A percentile compares a stretch with the other conserved stretches of the same genome.
These are phyloP conservation scores for Allium fistulosum DNA, from an alignment of 106 monocot genomes.

Conservation along the genomic window DNA sequence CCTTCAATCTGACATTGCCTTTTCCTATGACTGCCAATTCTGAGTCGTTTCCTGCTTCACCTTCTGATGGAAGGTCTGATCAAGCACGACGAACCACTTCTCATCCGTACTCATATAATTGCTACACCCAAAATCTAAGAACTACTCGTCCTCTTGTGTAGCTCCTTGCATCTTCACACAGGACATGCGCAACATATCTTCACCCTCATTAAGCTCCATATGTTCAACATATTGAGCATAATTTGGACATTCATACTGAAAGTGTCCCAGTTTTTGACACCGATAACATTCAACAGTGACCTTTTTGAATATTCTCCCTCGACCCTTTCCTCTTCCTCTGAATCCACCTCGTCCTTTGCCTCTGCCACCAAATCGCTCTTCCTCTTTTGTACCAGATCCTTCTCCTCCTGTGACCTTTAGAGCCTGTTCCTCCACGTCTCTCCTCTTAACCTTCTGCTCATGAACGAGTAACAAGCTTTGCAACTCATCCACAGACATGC, in stretches of 20 bases:
- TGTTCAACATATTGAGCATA: slow-evolving; percentile 4
- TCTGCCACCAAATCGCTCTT: not conserved
- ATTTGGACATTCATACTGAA: slow-evolving; percentile 4
- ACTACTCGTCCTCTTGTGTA: not conserved
- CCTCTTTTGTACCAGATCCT: not conserved
- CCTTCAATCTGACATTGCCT: slow-evolving; percentile 1
- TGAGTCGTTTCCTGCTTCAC: slow-evolving; percentile 5
- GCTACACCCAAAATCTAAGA: not conserved
- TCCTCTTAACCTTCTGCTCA: no score
- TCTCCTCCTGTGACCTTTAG: not conserved
- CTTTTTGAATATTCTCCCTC: not conserved
- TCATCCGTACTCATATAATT: no score
- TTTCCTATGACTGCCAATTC: slow-evolving; percentile 9
- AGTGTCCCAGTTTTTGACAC: slow-evolving; percentile 3
- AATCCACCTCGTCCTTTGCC: not conserved
- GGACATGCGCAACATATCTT: slow-evolving; percentile 2
- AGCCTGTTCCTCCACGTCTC: no score
- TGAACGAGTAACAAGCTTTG: no score
- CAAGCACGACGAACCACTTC: not conserved
- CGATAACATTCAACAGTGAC: slow-evolving; percentile 6
- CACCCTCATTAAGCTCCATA: not conserved
- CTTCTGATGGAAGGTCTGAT: not conserved
- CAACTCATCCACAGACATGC: not conserved
- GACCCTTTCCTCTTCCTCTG: not conserved
- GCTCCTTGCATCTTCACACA: not conserved